Evolutionary conservation across 1,284 basidiomycete genomes (phyloP).

Genomic region (Cutaneotrichosporon sp.): DNA sequence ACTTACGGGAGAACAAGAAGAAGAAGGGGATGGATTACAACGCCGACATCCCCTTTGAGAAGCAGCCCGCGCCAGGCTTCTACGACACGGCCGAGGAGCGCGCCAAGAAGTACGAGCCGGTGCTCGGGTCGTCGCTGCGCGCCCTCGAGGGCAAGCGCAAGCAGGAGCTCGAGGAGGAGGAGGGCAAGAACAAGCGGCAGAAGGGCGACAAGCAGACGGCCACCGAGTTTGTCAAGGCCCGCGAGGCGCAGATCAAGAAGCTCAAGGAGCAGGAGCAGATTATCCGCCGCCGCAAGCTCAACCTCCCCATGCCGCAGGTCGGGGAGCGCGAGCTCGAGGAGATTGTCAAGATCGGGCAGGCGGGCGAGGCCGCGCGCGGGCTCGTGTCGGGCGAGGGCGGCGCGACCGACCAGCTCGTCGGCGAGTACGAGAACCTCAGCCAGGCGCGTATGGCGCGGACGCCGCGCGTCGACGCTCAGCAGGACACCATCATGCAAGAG

Average conservation of each 20-base stretch:
- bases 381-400: slow-evolving; percentile 64
- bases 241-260: slow-evolving; percentile 96
- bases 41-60: slow-evolving; percentile 97
- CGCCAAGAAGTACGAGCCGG: slow-evolving; percentile 80
- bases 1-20: slow-evolving; percentile 79
- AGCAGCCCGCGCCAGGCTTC: slow-evolving; percentile 91
- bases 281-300: slow-evolving; percentile 79
- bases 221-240: slow-evolving; percentile 87
- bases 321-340: slow-evolving; percentile 96
- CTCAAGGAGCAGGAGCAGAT: slow-evolving; percentile 96
- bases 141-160: slow-evolving; percentile 89
- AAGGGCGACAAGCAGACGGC: slow-evolving; percentile 60
- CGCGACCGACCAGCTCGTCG: slow-evolving; percentile 80
- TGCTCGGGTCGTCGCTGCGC: slow-evolving; percentile 87
- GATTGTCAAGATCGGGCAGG: slow-evolving; percentile 97
- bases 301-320: slow-evolving; percentile 88
- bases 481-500: slow-evolving; percentile 91
- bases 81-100: slow-evolving; percentile 97
- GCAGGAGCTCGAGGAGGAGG: slow-evolving; percentile 68
- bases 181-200: slow-evolving; percentile 77
- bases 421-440: slow-evolving; percentile 88
- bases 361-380: slow-evolving; percentile 82
- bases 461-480: slow-evolving; percentile 76
- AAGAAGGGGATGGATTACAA: slow-evolving; percentile 99
- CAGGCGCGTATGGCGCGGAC: slow-evolving; percentile 87